These are phyloP conservation scores for Trichomonas vaginalis DNA, from an alignment of 208 protist genomes.

Conservation along the genomic window DNA sequence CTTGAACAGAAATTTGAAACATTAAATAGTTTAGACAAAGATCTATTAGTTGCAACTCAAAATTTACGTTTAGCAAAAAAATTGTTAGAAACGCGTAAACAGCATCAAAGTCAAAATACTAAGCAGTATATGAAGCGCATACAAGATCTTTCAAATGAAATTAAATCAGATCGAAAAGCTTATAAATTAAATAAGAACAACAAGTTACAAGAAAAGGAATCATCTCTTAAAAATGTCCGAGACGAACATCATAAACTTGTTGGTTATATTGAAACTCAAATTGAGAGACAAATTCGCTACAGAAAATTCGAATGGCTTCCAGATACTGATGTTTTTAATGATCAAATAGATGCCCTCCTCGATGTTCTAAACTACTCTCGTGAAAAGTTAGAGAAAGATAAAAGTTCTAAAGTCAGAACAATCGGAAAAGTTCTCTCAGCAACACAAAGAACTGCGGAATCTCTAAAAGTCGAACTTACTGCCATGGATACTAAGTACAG, in stretches of 20 bases:
- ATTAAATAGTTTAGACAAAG: neutral
- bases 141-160: neutral
- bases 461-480: neutral
- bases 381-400: neutral
- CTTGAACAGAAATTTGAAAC: neutral
- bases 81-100: neutral
- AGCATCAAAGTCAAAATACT: neutral
- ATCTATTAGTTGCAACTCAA: neutral
- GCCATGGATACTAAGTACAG: neutral
- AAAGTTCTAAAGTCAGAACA: neutral
- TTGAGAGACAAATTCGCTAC: neutral
- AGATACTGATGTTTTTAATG: neutral
- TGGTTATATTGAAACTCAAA: neutral
- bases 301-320: neutral
- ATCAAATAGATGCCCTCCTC: neutral
- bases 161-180: neutral
- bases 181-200: neutral
- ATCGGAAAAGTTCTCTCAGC: neutral
- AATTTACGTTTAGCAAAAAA: neutral
- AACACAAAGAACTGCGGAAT: neutral
- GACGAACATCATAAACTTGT: neutral
- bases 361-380: neutral
- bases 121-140: neutral
- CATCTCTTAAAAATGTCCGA: neutral
- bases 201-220: neutral